A percentile compares a stretch with the other conserved stretches of the same genome.
These are phyloP conservation scores for Xylariaceae sp. DNA, from an alignment of 2,329 filamentous ascomycete genomes.

Conservation along the genomic window DNA sequence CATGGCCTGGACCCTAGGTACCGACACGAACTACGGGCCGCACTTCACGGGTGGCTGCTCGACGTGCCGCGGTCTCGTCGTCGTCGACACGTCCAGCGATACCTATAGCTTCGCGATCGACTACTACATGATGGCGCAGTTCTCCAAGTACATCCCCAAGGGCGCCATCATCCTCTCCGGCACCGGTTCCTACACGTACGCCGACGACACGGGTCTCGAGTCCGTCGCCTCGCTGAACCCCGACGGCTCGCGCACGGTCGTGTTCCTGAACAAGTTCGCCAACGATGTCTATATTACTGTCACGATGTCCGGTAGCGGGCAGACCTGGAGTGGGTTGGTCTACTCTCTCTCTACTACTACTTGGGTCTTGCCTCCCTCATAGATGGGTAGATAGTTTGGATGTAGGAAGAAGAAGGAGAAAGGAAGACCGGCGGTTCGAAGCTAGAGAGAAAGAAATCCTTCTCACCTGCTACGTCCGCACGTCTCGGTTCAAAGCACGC, in stretches of 20 bases:
- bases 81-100: slow-evolving; percentile 44
- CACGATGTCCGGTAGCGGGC: slow-evolving; percentile 29
- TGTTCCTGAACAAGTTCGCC: slow-evolving; percentile 44
- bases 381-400: too few species aligned
- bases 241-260: slow-evolving; percentile 41
- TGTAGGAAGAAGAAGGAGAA: too few species aligned
- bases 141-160: slow-evolving; percentile 44
- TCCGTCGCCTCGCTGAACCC: slow-evolving; percentile 45
- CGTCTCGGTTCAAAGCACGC: too few species aligned
- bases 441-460: too few species aligned
- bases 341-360: slow-evolving; percentile 35
- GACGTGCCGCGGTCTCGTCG: slow-evolving; percentile 50
- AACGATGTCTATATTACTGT: slow-evolving; percentile 43
- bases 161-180: slow-evolving; percentile 41
- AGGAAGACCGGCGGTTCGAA: too few species aligned
- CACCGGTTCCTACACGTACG: slow-evolving; percentile 42
- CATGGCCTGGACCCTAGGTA: slow-evolving; percentile 42
- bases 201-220: slow-evolving; percentile 37
- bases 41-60: slow-evolving; percentile 39
- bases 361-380: slow-evolving; percentile 27
- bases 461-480: too few species aligned
- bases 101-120: slow-evolving; percentile 45
- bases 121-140: slow-evolving; percentile 53
- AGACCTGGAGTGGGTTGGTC: slow-evolving; percentile 39
- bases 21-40: slow-evolving; percentile 40